Percentiles rank a stretch among this genome's conserved stretches.
phyloP scores from a whole-genome alignment of 2,329 filamentous ascomycete genomes.

The Pseudofabraea citricarpa region DNA sequence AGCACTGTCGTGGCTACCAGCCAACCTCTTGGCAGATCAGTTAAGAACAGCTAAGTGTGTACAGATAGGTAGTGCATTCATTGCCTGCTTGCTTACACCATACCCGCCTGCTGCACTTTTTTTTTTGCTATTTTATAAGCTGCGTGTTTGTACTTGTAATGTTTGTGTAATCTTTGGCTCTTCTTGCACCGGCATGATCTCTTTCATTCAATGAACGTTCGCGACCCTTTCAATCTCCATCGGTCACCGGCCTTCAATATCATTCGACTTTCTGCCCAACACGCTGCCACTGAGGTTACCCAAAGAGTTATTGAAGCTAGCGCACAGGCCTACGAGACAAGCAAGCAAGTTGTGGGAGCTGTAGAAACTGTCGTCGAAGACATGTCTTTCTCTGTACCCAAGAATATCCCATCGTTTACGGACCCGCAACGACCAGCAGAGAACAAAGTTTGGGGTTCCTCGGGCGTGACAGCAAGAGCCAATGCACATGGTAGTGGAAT shows the following conservation, averaged over 20 bases:
- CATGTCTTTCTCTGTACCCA: conserved; percentile 63
- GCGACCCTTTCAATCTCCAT: conserved; percentile 30
- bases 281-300: conserved; percentile 38
- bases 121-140: conserved; percentile 8
- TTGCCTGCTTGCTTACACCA: too few species aligned
- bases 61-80: too few species aligned
- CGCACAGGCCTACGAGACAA: conserved; percentile 13
- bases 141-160: too few species aligned
- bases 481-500: conserved; percentile 28
- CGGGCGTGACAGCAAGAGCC: conserved; percentile 38
- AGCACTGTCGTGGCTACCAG: too few species aligned
- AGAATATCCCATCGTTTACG: conserved; percentile 64
- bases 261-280: conserved; percentile 43
- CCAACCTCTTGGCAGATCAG: too few species aligned
- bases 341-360: conserved; percentile 14
- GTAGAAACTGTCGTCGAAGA: conserved; percentile 27
- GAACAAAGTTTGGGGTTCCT: conserved; percentile 60
- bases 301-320: conserved; percentile 45
- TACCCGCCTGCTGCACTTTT: too few species aligned
- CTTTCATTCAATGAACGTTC: conserved; percentile 27
- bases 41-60: not conserved
- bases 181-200: conserved; percentile 18
- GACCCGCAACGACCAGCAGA: conserved; percentile 61
- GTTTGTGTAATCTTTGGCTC: too few species aligned
- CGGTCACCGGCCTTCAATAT: conserved; percentile 43